A percentile compares a stretch with the other conserved stretches of the same genome.
These are phyloP conservation scores for Ceratobasidium papillatum DNA, from an alignment of 1,284 basidiomycete species.

Conservation along the genomic window DNA sequence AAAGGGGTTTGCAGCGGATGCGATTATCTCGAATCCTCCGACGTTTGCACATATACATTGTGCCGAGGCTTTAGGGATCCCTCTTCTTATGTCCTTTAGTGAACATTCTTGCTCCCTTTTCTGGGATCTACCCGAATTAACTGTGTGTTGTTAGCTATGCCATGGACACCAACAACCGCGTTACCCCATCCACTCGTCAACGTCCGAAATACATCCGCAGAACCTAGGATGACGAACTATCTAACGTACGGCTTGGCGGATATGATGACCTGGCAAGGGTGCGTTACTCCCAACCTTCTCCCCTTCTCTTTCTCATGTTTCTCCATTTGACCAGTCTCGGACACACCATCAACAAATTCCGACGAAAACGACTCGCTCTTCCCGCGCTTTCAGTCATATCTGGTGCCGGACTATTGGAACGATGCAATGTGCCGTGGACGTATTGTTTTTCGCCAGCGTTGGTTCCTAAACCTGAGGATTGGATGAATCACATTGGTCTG, in stretches of 20 bases:
- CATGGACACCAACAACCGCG: slow-evolving; percentile 68
- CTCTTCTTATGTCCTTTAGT: slow-evolving; percentile 67
- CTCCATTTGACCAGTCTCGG: slow-evolving; percentile 56
- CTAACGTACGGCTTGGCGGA: slow-evolving; percentile 66
- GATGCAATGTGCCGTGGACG: slow-evolving; percentile 72
- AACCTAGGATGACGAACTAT: slow-evolving; percentile 63
- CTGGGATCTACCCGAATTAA: slow-evolving; percentile 3
- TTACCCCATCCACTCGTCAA: slow-evolving; percentile 74
- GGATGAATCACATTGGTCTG: slow-evolving; percentile 68
- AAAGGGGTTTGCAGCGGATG: slow-evolving; percentile 63
- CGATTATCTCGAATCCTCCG: slow-evolving; percentile 72
- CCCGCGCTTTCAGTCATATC: slow-evolving; percentile 58
- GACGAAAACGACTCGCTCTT: slow-evolving; percentile 61
- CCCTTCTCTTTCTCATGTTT: not conserved
- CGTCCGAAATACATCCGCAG: slow-evolving; percentile 62
- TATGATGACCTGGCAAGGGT: slow-evolving; percentile 69
- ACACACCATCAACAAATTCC: slow-evolving; percentile 68
- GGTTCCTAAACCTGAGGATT: slow-evolving; percentile 70
- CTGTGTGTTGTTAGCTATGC: slow-evolving; percentile 61
- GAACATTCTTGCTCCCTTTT: slow-evolving; percentile 46
- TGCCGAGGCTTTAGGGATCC: slow-evolving; percentile 70
- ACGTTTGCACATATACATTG: slow-evolving; percentile 71
- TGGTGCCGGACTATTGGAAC: slow-evolving; percentile 64
- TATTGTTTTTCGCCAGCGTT: slow-evolving; percentile 73
- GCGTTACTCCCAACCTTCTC: slow-evolving; percentile 29